These are phyloP conservation scores for Aethionema arabicum DNA, from an alignment of 345 rosid species.

Conservation along the genomic window DNA sequence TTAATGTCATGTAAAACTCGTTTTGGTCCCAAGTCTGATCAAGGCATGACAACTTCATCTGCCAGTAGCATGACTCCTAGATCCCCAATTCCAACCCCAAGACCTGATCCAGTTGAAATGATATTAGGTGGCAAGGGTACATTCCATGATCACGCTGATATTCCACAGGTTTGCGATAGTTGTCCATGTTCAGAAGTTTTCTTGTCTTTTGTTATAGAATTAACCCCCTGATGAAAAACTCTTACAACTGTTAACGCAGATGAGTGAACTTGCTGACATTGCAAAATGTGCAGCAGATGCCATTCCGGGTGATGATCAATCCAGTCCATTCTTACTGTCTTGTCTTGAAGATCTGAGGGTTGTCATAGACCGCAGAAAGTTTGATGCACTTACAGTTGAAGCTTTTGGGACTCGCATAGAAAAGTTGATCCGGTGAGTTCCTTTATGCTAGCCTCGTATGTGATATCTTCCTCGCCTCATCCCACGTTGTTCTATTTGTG, in stretches of 20 bases:
- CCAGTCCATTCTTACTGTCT: conserved; percentile 63
- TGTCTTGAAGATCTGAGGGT: conserved; percentile 82
- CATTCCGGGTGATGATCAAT: conserved; percentile 73
- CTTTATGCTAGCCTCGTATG: conserved; percentile 27
- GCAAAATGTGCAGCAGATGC: conserved; percentile 89
- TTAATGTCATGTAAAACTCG: conserved; percentile 95
- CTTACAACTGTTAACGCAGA: conserved; percentile 49
- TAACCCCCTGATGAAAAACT: conserved; percentile 23
- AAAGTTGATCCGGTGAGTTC: conserved; percentile 73
- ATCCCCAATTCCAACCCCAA: conserved; percentile 93
- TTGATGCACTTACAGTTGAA: conserved; percentile 93
- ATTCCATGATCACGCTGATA: conserved; percentile 78
- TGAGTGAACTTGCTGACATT: conserved; percentile 96
- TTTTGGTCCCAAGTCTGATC: conserved; percentile 95
- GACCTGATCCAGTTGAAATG: conserved; percentile 82
- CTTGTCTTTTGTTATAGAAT: conserved; percentile 9
- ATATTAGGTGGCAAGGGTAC: conserved; percentile 81
- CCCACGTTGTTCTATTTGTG: not conserved
- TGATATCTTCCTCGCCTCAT: not conserved
- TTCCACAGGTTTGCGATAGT: conserved; percentile 67
- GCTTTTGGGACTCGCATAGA: conserved; percentile 96
- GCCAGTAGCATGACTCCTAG: conserved; percentile 99
- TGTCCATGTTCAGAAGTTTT: conserved; percentile 7
- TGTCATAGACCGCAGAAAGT: conserved; percentile 84
- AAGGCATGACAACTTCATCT: conserved; percentile 95